Evolutionary conservation across 805 yeast genomes (phyloP), one percentile per base, ranked within the genome.

Genomic region (Saccharomycopsis sp.): DNA sequence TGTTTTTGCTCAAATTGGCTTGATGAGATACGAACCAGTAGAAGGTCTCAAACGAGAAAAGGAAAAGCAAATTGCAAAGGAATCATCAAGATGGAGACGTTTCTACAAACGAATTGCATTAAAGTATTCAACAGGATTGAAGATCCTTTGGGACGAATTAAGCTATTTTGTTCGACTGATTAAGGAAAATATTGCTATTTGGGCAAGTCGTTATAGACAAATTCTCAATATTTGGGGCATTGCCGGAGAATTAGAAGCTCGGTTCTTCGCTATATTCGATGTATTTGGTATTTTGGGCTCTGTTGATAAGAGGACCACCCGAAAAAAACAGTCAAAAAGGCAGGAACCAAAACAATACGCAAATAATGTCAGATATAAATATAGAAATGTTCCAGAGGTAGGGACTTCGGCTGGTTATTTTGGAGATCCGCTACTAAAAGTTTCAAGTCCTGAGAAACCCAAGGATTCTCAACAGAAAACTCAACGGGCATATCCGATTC

Each of bases 1-100:
- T 51, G 62, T 62, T 12, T 41, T 59, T 2, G 61, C 57, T 15
- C 64, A 62, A 38, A 5, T 62, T 34, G 64, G 64, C 3, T 8
- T 61, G 2, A 52, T 61, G 2, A 25, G 29, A 8, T 59, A 61
- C 20, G 57, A 55, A n/a, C 58, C 62, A 19, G 47, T 61, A 19
- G 53, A 59, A n/a, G 53, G 55, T 3, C 29, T 56, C 3, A 47
- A 24, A 20, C 55, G 50, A 7, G 54, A 52, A 25, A 34, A 57
- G 44, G 20, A 38, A 19, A 19, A 5, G 3, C 24, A 34, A 15
- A 25, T 22, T 29, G 19, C 34, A 15, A 25, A 44, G 2, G 60
- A 61, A 38, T 41, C 8, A 24, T 24, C n/a, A 8, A 35, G 52
- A 23, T 19, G 24, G 5, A 12, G 20, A 23, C 44, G 55, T 17